Base-by-base conservation (phyloP, 192 early-diverging fungal genomes). In the Rhizophlyctis rosea region DNA sequence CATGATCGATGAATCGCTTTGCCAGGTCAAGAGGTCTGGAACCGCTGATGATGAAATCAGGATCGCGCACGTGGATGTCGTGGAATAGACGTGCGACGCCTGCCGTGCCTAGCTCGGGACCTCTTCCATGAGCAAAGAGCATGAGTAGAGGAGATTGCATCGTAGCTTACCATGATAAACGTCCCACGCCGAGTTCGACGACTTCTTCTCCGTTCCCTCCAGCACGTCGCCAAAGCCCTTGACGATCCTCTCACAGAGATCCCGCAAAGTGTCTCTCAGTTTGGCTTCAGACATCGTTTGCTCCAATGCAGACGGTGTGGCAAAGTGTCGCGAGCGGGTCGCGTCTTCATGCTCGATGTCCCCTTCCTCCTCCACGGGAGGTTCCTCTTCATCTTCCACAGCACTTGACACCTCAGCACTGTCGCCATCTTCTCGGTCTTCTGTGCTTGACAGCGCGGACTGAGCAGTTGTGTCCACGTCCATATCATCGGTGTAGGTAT, bases 1-100 rank as follows among this genome's bases (percentile, higher is more conserved):
- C 62, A 34, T n/a, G 14, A 21, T 64, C 53, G 48, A 64, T 64
- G 55, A 58, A 64, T 55, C 34, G 23, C 34, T 59, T 50, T 21
- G 62, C 62, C 4, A 64, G 9, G 3, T 48, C 35, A 44, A 44
- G 39, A 7, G 39, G 39, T 44, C 18, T 44, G 7, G 39, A 44
- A 13, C 39, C 39, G 9, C 9, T 18, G 18, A 44, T 44, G 9
- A 44, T 13, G 7, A 44, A 44, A 44, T 44, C 18, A 13, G 39
- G 39, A 44, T 44, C 39, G 39, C 39, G 39, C 7, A 44, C 9
- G 39, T 44, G 39, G 39, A 44, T 18, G 18, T 44, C 39, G 18
- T 13, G 9, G 18, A 44, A 44, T 44, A 44, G 39, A 7, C 39
- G 39, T 7, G 39, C 39, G 39, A 44, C 39, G 18, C 39, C 39